Conservation (phyloP, 2,329 filamentous ascomycete genomes). For the Aspergillus sp. region DNA sequence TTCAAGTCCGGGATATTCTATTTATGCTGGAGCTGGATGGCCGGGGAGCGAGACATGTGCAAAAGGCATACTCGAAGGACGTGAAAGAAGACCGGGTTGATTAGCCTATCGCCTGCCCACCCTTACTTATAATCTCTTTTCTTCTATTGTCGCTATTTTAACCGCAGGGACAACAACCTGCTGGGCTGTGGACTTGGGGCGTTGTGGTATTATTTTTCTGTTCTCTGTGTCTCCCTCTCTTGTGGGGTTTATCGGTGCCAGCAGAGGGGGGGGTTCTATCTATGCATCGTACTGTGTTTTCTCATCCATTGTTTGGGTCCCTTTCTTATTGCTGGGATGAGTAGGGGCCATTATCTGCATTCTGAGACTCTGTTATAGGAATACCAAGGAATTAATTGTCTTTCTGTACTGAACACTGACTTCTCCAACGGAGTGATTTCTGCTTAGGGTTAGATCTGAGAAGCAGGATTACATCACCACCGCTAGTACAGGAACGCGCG, state of each 20-base stretch:
- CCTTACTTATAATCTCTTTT: not conserved
- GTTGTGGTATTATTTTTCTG: slow-evolving; percentile 8
- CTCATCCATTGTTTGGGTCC: too few species aligned
- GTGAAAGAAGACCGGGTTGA: slow-evolving; percentile 32
- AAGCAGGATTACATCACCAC: not conserved
- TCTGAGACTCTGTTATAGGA: too few species aligned
- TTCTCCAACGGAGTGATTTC: not conserved
- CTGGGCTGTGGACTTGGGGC: slow-evolving; percentile 19
- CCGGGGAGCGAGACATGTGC: slow-evolving; percentile 36
- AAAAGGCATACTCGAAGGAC: slow-evolving; percentile 37
- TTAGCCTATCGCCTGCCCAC: slow-evolving; percentile 9
- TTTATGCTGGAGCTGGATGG: slow-evolving; percentile 72
- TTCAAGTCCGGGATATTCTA: slow-evolving; percentile 79
- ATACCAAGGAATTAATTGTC: too few species aligned
- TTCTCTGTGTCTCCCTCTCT: slow-evolving; percentile 1
- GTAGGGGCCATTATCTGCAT: not conserved
- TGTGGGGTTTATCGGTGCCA: not conserved
- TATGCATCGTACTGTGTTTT: too few species aligned
- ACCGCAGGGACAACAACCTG: slow-evolving; percentile 6
- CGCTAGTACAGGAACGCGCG: not conserved
- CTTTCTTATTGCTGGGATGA: not conserved
- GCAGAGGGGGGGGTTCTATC: not conserved
- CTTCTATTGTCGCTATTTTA: not conserved
- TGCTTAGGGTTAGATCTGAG: not conserved
- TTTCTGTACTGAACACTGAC: too few species aligned